phyloP scores from a whole-genome alignment of 139 green algal species.

The Tetradesmus lagerheimii region DNA sequence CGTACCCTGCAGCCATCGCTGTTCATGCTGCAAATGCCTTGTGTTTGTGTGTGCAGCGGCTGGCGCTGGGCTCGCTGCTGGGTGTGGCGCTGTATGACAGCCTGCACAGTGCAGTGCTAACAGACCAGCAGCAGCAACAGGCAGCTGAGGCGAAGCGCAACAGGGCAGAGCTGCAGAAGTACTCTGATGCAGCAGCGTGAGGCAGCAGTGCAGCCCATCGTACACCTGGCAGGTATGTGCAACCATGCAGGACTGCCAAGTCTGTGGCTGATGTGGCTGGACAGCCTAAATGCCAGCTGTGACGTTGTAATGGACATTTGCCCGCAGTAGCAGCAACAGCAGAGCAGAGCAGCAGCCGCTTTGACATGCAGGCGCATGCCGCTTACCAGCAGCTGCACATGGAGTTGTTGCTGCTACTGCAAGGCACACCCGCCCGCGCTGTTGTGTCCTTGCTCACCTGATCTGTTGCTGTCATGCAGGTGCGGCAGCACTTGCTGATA shows the following conservation, averaged over 20 bases:
- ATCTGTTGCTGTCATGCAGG: neutral
- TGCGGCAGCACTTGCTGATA: neutral
- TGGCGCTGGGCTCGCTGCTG: neutral
- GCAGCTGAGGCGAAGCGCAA: neutral
- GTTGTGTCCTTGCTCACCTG: neutral
- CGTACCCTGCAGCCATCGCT: no score
- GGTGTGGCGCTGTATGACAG: conserved; percentile 16
- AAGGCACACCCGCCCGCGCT: neutral
- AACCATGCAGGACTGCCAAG: neutral
- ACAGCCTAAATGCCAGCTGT: no score
- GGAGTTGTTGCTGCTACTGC: no score
- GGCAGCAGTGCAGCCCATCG: neutral
- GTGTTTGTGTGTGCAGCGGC: neutral
- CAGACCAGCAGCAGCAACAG: conserved; percentile 19
- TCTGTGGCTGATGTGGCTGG: no score
- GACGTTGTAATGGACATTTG: no score
- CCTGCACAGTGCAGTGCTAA: neutral
- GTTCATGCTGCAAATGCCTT: no score
- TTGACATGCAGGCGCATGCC: no score
- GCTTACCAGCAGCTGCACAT: no score
- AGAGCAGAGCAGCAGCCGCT: no score
- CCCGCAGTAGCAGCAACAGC: no score
- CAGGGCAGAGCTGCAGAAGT: neutral
- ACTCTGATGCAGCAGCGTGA: neutral
- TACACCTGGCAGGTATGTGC: neutral